Percentiles rank a stretch among this genome's conserved stretches.
Conservation (phyloP, 495 filamentous ascomycete species). For the Penicillium ucsense region DNA sequence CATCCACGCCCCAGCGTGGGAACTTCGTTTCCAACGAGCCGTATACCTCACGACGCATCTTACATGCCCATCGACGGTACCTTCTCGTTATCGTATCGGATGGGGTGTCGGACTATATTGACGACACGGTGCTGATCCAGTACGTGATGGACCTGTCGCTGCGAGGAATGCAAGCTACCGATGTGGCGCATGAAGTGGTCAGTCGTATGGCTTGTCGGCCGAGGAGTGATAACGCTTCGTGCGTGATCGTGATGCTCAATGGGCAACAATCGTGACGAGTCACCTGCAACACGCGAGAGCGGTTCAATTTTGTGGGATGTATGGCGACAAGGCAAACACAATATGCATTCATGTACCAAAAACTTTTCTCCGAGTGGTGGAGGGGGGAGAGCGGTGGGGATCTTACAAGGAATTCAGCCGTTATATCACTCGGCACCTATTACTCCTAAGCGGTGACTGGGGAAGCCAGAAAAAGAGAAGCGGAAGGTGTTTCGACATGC, state of each 20-base stretch:
- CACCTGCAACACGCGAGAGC: too few species aligned
- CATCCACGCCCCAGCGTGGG: conserved; percentile 13
- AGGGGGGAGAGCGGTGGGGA: too few species aligned
- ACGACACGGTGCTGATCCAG: conserved; percentile 22
- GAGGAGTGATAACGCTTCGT: conserved; percentile 26
- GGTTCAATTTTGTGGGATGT: too few species aligned
- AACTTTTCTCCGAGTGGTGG: too few species aligned
- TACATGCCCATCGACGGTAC: conserved; percentile 20
- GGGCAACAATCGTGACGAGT: conserved; percentile 14
- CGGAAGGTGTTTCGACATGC: too few species aligned
- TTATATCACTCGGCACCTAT: too few species aligned
- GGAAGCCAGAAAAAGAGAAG: too few species aligned
- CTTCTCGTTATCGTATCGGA: conserved; percentile 23
- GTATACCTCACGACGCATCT: conserved; percentile 14
- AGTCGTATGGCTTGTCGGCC: conserved; percentile 5
- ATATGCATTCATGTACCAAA: too few species aligned
- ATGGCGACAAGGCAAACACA: too few species aligned
- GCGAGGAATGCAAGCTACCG: conserved; percentile 21
- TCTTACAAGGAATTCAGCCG: too few species aligned
- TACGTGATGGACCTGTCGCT: conserved; percentile 26
- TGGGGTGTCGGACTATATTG: conserved; percentile 22
- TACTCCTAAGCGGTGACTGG: too few species aligned
- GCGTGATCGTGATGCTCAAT: conserved; percentile 25
- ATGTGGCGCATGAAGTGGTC: conserved; percentile 23
- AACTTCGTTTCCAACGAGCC: conserved; percentile 29